A percentile compares a stretch with the other conserved stretches of the same genome.
Conservation (phyloP, 1,284 basidiomycete species). For the Xerocomus cyaneibrunnescens region DNA sequence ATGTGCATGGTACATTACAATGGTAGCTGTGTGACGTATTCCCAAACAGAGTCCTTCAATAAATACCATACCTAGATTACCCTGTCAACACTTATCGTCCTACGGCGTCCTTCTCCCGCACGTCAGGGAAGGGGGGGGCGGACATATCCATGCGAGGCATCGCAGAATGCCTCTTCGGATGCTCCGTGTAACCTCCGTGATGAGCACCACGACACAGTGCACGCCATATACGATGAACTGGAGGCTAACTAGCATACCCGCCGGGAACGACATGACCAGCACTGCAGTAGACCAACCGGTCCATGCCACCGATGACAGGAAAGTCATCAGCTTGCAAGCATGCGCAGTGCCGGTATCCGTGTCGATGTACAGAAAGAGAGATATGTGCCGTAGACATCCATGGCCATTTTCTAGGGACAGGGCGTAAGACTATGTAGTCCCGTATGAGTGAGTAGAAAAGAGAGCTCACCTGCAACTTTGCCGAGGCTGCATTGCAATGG, state of each 20-base stretch:
- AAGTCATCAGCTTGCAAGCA: slow-evolving; percentile 54
- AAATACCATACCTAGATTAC: slow-evolving; percentile 1
- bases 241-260: slow-evolving; percentile 55
- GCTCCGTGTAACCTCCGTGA: slow-evolving; percentile 9
- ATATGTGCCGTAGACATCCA: slow-evolving; percentile 57
- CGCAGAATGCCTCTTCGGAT: slow-evolving; percentile 15
- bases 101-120: slow-evolving; percentile 11
- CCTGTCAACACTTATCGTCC: slow-evolving; percentile 2
- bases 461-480: slow-evolving; percentile 51
- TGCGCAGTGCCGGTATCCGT: too few relatives aligned
- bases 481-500: slow-evolving; percentile 50
- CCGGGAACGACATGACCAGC: slow-evolving; percentile 52
- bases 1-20: slow-evolving; percentile 11
- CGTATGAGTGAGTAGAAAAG: neutral
- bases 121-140: slow-evolving; percentile 2
- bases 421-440: neutral
- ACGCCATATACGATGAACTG: slow-evolving; percentile 66
- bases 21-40: neutral
- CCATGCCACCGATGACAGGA: slow-evolving; percentile 60
- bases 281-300: slow-evolving; percentile 60
- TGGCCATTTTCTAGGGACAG: slow-evolving; percentile 44
- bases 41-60: neutral
- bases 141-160: slow-evolving; percentile 16
- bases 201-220: slow-evolving; percentile 30
- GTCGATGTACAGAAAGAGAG: slow-evolving; percentile 66